Base-by-base conservation (phyloP, 257 asterid species). In the Penstemon eatonii region DNA sequence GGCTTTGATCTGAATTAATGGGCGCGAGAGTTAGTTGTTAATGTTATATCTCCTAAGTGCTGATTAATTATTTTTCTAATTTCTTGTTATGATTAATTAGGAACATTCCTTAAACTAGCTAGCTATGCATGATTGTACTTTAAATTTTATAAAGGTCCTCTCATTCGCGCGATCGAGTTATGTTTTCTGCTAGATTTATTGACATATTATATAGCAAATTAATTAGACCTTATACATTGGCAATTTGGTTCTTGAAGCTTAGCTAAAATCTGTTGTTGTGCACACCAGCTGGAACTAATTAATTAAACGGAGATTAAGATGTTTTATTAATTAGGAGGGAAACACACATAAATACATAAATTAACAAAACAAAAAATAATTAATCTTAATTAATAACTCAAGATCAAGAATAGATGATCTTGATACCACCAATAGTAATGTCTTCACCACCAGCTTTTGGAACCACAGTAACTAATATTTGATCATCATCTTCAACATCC, bases 401-500 rank as follows among this genome's bases (percentile, higher is more conserved):
- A 4, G 68, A 67, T n/a, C n/a, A n/a, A 57, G 69, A 75, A 65
- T 72, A 75, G 39, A 78, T 60, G 59, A 83, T 83, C 73, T 80
- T 80, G 77, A 80, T 56, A 3, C 81, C 87, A 67, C 74, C 75
- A 69, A 79, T 74, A 69, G 79, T 76, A 5, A 75, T 54, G 13
- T 68, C 70, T 0, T 75, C 80, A 11, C 81, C 81, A 18, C 75
- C 77, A 1, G 65, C 72, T 49, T 46, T 74, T 0, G 87, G 87
- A 5, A 84, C 86, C 72, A 84, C 53, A 53, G 87, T 66, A 3
- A 82, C 89, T 79, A 79, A 44, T 41, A 82, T 63, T 18, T 75
- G 9, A 6, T 84, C 89, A 57, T 79, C 87, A 40, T 81, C 83
- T 11, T 84, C 87, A 5, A 45, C 77, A 4, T 73, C 85, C 73